phyloP scores from a whole-genome alignment of 768 basidiomycete species.

The Tephrocybe rancida region DNA sequence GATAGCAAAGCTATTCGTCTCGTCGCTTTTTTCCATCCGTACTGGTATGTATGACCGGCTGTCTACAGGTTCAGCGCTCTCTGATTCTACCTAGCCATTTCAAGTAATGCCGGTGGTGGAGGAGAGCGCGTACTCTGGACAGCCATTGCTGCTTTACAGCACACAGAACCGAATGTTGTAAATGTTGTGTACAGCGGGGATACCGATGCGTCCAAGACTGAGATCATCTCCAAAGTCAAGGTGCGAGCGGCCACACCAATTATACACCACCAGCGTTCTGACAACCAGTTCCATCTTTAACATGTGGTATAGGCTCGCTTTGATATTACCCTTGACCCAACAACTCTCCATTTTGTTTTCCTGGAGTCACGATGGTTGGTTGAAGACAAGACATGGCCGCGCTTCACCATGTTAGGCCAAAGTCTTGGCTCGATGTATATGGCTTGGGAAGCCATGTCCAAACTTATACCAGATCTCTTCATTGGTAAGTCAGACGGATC shows the following conservation, averaged over 20 bases:
- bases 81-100: slow-evolving; percentile 40
- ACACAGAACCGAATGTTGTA: slow-evolving; percentile 61
- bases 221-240: slow-evolving; percentile 82
- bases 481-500: slow-evolving; percentile 59
- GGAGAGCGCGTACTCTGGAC: slow-evolving; percentile 97
- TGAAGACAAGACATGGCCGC: slow-evolving; percentile 81
- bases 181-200: slow-evolving; percentile 92
- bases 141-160: slow-evolving; percentile 78
- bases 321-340: slow-evolving; percentile 69
- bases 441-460: slow-evolving; percentile 79
- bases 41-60: slow-evolving; percentile 64
- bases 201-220: slow-evolving; percentile 72
- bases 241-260: too few species aligned
- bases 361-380: slow-evolving; percentile 70
- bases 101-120: slow-evolving; percentile 92
- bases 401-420: slow-evolving; percentile 93
- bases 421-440: slow-evolving; percentile 86
- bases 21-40: slow-evolving; percentile 93
- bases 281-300: background rate
- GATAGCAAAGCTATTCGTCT: slow-evolving; percentile 32
- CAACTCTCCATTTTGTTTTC: slow-evolving; percentile 79
- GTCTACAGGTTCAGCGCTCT: slow-evolving; percentile 10
- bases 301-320: slow-evolving; percentile 64
- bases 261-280: background rate
- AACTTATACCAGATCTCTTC: slow-evolving; percentile 85